Evolutionary conservation across 495 filamentous ascomycete genomes (phyloP), one percentile per base, ranked within the genome.

Genomic region (Hypoxylon crocopeplum): DNA sequence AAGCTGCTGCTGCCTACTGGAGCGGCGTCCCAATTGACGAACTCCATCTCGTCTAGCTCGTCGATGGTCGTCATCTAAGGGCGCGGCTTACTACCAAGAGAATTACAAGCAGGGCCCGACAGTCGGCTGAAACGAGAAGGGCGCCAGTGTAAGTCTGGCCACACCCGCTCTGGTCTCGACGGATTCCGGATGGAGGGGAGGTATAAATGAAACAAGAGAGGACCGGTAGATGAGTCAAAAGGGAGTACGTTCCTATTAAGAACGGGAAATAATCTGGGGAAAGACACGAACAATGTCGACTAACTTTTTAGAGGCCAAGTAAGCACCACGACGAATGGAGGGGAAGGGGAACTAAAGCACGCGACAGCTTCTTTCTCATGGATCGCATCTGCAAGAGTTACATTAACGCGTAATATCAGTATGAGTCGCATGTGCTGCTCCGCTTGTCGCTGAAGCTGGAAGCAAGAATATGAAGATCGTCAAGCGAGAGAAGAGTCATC

Each of bases 11-110:
- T 34, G 27, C 4, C 8, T 4, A 50, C 61, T n/a, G 59, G 55
- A 48, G 69, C 62, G 34, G 64, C 64, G 51, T 78, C 77, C 78
- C 78, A 81, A 62, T 80, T 76, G 66, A 80, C 70, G 59, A 76
- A 77, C 40, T 78, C 68, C 65, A 68, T 68, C 49, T 61, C 68
- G 25, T 73, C 73, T 67, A 74, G 64, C 40, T 77, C 69, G 17
- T 69, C 53, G 36, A 71, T 69, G 25, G 68, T 66, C 47, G 70
- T 69, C 69, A 71, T 71, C 21, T 50, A 66, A 61, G 66, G 63
- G 56, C 15, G 8, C 30, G 30, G 38, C 29, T 40, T 48, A 33
- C 39, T 8, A 21, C 39, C 39, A 48, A 36, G 32, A 50, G 12
- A 39, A 38, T 48, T 40, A 49, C 44, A 36, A 3, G 21, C 39